A percentile compares a stretch with the other conserved stretches of the same genome.
phyloP scores from a whole-genome alignment of 257 asterid species.

The Echium plantagineum region DNA sequence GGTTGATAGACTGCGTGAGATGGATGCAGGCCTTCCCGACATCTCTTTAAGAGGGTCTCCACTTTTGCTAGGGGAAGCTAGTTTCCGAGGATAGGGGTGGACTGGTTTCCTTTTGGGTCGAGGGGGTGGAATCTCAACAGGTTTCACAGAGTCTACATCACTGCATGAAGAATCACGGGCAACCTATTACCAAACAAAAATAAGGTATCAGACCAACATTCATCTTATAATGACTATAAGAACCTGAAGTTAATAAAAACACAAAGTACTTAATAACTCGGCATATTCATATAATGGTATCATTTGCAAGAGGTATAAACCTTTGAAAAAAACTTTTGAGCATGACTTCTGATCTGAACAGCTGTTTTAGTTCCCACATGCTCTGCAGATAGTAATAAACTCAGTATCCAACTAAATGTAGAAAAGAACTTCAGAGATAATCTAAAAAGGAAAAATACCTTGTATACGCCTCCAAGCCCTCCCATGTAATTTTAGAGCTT shows the following conservation, averaged over 20 bases:
- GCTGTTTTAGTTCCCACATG: slow-evolving; percentile 93
- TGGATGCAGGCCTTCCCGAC: slow-evolving; percentile 20
- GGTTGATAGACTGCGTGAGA: slow-evolving; percentile 2
- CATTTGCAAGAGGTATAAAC: slow-evolving; percentile 46
- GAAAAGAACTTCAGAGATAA: background rate
- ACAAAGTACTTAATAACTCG: slow-evolving; percentile 38
- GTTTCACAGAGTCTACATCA: slow-evolving; percentile 36
- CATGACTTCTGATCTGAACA: slow-evolving; percentile 96
- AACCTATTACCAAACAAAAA: slow-evolving; percentile 35
- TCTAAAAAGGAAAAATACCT: slow-evolving; percentile 29
- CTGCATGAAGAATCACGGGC: slow-evolving; percentile 47
- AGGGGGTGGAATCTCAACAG: slow-evolving; percentile 92
- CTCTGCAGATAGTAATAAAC: slow-evolving; percentile 27
- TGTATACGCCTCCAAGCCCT: slow-evolving; percentile 93
- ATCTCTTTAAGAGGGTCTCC: slow-evolving; percentile 28
- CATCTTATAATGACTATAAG: slow-evolving; percentile 5
- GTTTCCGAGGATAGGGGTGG: slow-evolving; percentile 95
- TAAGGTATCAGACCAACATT: slow-evolving; percentile 9
- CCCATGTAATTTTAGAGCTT: slow-evolving; percentile 79
- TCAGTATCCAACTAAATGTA: slow-evolving; percentile 7
- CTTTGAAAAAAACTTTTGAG: slow-evolving; percentile 95
- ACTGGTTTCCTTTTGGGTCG: slow-evolving; percentile 91
- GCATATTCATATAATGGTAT: slow-evolving; percentile 34
- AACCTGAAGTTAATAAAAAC: slow-evolving; percentile 37
- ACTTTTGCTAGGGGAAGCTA: slow-evolving; percentile 24